These are phyloP conservation scores for Rhynchospora pubera DNA, from an alignment of 176 grass and related monocot genomes.

Conservation along the genomic window DNA sequence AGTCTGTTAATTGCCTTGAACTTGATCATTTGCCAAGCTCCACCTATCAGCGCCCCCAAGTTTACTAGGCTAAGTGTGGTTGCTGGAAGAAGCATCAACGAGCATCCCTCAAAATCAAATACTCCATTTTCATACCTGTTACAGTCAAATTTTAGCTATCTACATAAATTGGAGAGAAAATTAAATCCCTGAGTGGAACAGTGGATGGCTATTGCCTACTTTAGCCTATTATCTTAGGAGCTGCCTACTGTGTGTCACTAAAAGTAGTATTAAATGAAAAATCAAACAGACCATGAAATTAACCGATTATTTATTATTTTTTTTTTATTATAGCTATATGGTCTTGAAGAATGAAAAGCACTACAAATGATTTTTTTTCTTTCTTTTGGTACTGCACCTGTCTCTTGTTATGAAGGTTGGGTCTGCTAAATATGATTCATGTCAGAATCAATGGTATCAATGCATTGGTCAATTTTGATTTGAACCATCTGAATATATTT, in stretches of 20 bases:
- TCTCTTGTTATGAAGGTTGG: background rate
- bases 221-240: too few relatives aligned
- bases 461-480: background rate
- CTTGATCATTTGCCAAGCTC: slow-evolving; percentile 26
- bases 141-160: background rate
- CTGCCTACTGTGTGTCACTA: too few relatives aligned
- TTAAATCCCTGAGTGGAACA: background rate
- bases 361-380: background rate
- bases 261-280: too few relatives aligned
- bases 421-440: background rate
- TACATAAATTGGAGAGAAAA: background rate
- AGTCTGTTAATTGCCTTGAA: background rate
- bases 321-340: background rate
- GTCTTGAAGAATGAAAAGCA: too few relatives aligned
- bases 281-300: too few relatives aligned
- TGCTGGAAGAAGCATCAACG: slow-evolving; percentile 44
- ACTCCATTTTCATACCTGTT: slow-evolving; percentile 32
- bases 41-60: slow-evolving; percentile 14
- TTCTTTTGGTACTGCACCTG: background rate
- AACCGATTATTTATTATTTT: background rate
- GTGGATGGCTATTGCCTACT: background rate
- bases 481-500: background rate
- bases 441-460: background rate
- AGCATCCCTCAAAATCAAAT: slow-evolving; percentile 45
- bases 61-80: slow-evolving; percentile 54